Evolutionary conservation across 1,284 basidiomycete genomes (phyloP), one percentile per base, ranked within the genome.

Genomic region (Austroboletus olivaceoglutinosus): DNA sequence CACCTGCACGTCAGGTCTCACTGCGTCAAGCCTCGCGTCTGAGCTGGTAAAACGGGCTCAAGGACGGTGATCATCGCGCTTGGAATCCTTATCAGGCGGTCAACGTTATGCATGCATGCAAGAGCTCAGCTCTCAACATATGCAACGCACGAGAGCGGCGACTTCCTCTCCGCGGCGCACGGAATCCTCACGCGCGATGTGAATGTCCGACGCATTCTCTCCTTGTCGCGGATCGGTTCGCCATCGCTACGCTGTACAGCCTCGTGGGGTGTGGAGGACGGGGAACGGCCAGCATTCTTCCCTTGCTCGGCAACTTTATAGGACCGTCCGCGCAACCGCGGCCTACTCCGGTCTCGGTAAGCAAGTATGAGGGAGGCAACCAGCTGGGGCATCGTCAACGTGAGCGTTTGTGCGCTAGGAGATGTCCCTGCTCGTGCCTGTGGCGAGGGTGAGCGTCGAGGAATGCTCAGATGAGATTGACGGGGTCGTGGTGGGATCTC

Each of bases 351-450:
- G n/a, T 70, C 67, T 39, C 34, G 64, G 46, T 64, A 40, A 21
- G 63, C 62, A 40, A 67, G 60, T 2, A 47, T 66, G 16, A 67
- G 59, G 13, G 61, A 55, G 21, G 64, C 64, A n/a, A 70, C 66
- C 13, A 67, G 67, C 40, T 67, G 64, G 0, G 68, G 59, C 47
- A 69, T 64, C 3, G 68, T 57, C 58, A 66, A 52, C 21, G 56
- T 55, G 47, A 54, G 53, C 21, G 43, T 54, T 27, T 47, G 61
- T 11, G 40, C 21, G 5, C 45, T 48, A 13, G 54, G 13, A 6
- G 47, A 19, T 2, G 51, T 16, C 13, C 55, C 54, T 7, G 49
- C 45, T 47, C 56, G 61, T 43, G 52, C 43, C 1, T 66, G 64
- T 41, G 64, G 66, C 9, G 66, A 67, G 10, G 64, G 64, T 9